Percentiles rank a stretch among this genome's conserved stretches.
Evolutionary conservation across 306 rosid genomes (phyloP).

Genomic region (Quercus gilva): DNA sequence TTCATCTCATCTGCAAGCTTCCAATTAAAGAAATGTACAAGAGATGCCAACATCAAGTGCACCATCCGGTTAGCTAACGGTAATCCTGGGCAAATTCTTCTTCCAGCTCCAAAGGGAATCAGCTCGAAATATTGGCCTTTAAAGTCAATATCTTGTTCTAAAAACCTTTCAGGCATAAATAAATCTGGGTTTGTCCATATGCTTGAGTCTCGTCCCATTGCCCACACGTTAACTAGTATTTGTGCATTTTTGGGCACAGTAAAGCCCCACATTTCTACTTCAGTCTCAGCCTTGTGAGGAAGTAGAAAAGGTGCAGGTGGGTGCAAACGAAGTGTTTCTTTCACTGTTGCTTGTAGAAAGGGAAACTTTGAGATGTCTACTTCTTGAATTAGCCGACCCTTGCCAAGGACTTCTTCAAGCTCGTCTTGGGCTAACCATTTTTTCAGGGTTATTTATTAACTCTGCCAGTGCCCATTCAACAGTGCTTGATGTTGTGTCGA

Average conservation of each 20-base stretch:
- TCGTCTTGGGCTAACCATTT: background rate
- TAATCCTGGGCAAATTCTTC: constrained; percentile 20
- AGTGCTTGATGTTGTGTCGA: constrained; percentile 4
- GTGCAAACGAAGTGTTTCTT: constrained; percentile 30
- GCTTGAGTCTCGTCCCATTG: constrained; percentile 5
- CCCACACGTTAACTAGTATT: constrained; percentile 12
- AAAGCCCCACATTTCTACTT: background rate
- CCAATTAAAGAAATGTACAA: constrained; percentile 18
- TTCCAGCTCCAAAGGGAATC: constrained; percentile 26
- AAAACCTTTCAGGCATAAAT: constrained; percentile 23
- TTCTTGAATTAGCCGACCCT: background rate
- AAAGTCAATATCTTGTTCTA: background rate
- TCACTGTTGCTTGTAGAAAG: constrained; percentile 5
- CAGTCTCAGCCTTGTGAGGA: background rate
- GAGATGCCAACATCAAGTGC: constrained; percentile 13
- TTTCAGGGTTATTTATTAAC: background rate
- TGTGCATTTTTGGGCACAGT: background rate
- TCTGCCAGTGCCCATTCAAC: constrained; percentile 36
- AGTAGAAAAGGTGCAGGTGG: constrained; percentile 18
- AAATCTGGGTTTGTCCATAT: constrained; percentile 7
- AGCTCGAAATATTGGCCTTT: constrained; percentile 13
- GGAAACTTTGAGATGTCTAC: background rate
- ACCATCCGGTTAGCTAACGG: background rate
- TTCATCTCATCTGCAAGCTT: constrained; percentile 5
- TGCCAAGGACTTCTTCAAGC: background rate